Evolutionary conservation across 2,329 filamentous ascomycete genomes (phyloP), one percentile per base, ranked within the genome.

Genomic region (Myriosclerotinia scirpicola): DNA sequence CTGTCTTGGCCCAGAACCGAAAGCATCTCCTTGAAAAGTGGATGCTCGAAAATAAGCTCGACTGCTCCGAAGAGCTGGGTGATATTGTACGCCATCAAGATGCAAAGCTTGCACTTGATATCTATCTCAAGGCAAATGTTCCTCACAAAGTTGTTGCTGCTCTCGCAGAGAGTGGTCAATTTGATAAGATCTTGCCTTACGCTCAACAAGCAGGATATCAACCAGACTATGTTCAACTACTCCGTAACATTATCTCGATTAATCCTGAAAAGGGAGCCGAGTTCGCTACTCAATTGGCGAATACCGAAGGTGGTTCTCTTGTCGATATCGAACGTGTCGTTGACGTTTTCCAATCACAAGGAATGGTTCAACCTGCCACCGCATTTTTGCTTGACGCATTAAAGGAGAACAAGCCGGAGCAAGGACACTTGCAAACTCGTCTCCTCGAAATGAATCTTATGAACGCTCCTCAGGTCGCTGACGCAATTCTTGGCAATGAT

Each of bases 11-110:
- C 66, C 95, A 99, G 79, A 95, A 93, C 78, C 88, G 95, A 71
- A 98, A 97, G 81, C 92, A 98, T 76, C 82, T 99, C 36, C 85
- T 99, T 38, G 95, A 98, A 81, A 99, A 99, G 80, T 99, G 96
- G 96, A 86, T 98, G 78, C 90, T 90, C 76, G 95, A 98, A 80
- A 90, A 92, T 79, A 99, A 99, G 83, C 85, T 99, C 54, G 92
- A 96, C 78, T 93, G 91, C 80, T 98, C 95, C 0, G 95, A 99
- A 81, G 92, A 97, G 79, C 87, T 99, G 60, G 95, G 95, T 81
- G 96, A 99, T 78, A 87, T 97, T 74, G 91, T 98, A 61, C 91
- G 95, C 58, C 85, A 90, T 26, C 92, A 97, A 74, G 95, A 99
- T 76, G 83, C 96, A 75, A 89, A 90, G 77, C 85, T 98, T 76